Evolutionary conservation across 2,329 filamentous ascomycete species (phyloP), one percentile per base, ranked within the genome.

Genomic region (Triangularia setosa): DNA sequence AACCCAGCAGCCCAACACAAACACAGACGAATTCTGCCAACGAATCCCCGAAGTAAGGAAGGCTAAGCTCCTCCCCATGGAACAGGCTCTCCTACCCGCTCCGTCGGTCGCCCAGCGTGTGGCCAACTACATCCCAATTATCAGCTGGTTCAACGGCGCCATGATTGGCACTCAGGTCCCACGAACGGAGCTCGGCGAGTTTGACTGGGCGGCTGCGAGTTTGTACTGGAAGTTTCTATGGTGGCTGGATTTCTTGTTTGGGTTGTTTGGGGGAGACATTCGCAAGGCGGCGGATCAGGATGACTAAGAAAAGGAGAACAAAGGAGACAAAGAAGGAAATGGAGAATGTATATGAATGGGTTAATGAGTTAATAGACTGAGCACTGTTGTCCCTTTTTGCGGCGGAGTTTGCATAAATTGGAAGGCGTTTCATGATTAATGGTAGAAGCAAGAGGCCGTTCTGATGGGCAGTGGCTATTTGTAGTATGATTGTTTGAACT

Each of bases 101-200:
- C 86, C 86, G 58, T 88, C 87, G 2, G 81, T 86, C 62, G 79
- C 83, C 35, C 87, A 91, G 75, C 83, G 87, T 60, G 73, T 91
- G 21, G 76, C 90, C 62, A 83, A 84, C 68, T 84, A 83, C 61
- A 85, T 92, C 48, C 90, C 90, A 2, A 82, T 92, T 66, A 77
- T 92, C 66, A 85, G 84, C 70, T 92, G 89, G 87, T 89, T 93
- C 73, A 87, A 86, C 55, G 87, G 79, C 68, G 87, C 80, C 71
- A 87, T 93, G 75, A 93, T 94, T 71, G 91, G 91, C 5, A 87
- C 87, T 72, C 84, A 90, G 73, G 87, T 94, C 44, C 91, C 91
- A 7, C 83, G 89, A 52, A 89, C 83, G 61, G 90, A 92, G 61
- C 81, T 84, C 53, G 91, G 91, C 64, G 87, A 87, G 52, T 93